Conservation (phyloP, 208 protist species). For the Acanthamoeba polyphaga region DNA sequence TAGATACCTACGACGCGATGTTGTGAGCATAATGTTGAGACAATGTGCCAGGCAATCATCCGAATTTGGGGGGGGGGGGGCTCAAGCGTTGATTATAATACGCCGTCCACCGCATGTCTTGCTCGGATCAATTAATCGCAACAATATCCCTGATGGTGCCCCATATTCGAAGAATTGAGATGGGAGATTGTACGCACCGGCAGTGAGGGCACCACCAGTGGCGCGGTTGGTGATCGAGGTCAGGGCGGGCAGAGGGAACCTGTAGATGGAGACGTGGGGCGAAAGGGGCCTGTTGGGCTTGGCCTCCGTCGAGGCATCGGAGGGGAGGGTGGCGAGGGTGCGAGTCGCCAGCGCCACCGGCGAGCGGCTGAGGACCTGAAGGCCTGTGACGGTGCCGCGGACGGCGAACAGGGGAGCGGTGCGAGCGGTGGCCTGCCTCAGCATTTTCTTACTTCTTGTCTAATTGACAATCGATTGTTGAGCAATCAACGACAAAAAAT, state of each 20-base stretch:
- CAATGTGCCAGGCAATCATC: neutral
- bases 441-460: neutral
- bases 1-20: conserved; percentile 3
- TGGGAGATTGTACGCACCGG: conserved; percentile 51
- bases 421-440: neutral
- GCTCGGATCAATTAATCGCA: neutral
- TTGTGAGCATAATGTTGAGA: neutral
- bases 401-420: neutral
- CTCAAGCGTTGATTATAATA: too few relatives aligned
- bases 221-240: conserved; percentile 77
- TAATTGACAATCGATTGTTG: too few relatives aligned
- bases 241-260: conserved; percentile 79
- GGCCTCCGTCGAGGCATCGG: neutral
- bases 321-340: neutral
- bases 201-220: conserved; percentile 76
- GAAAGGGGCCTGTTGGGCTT: conserved; percentile 54
- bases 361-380: neutral
- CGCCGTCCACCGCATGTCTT: neutral
- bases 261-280: conserved; percentile 80
- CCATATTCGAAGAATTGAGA: neutral
- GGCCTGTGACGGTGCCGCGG: neutral
- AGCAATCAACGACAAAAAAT: too few relatives aligned
- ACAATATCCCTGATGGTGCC: neutral
- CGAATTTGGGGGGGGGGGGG: neutral
- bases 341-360: neutral